Conservation (phyloP, 2,329 filamentous ascomycete genomes). For the Ophiostoma perfectum region DNA sequence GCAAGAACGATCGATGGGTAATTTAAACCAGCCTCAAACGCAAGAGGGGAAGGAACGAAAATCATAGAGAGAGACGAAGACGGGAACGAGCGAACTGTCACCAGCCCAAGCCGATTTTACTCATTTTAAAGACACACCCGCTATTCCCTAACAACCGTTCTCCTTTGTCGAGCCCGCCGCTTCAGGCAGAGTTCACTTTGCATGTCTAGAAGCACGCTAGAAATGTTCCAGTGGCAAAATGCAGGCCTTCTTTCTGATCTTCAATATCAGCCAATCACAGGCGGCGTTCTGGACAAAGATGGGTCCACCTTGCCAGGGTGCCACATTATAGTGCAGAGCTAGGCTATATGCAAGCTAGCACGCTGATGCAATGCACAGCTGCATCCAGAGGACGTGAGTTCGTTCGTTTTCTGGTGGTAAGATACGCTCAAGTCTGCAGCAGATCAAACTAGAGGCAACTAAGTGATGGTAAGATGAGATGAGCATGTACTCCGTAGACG, state of each 20-base stretch:
- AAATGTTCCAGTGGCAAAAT: slow-evolving; percentile 30
- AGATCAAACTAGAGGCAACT: background rate
- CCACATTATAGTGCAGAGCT: background rate
- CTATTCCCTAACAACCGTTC: no score
- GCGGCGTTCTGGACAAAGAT: background rate
- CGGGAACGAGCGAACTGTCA: background rate
- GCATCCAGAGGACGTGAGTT: no score
- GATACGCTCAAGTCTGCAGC: background rate
- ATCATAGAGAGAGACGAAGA: background rate
- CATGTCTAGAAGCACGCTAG: slow-evolving; percentile 38
- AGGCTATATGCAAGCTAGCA: background rate
- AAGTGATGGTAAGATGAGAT: background rate
- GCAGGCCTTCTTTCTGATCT: background rate
- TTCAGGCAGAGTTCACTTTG: slow-evolving; percentile 20
- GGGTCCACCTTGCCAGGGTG: background rate
- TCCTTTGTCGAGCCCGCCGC: slow-evolving; percentile 15
- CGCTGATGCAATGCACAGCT: no score
- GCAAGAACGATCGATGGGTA: background rate
- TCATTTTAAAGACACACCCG: background rate
- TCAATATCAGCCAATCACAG: background rate
- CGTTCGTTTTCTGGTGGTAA: no score
- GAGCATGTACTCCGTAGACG: no score
- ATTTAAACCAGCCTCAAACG: background rate
- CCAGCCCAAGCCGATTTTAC: background rate
- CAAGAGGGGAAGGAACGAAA: background rate